These are phyloP conservation scores for Heterococcus sp. DNA, from an alignment of 108 stramenopile species.

Conservation along the genomic window DNA sequence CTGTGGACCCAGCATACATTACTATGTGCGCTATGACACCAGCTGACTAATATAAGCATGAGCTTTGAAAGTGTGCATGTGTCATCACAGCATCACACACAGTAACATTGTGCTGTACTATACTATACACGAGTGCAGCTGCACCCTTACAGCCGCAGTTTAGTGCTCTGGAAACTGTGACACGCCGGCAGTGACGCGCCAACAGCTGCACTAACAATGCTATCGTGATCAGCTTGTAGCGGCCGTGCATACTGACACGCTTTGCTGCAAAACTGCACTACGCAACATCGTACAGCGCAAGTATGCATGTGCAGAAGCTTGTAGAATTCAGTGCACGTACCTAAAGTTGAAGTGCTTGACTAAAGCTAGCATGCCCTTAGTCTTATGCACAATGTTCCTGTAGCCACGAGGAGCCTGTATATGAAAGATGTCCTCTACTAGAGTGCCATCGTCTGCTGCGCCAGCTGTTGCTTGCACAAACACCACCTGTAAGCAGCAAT, in stretches of 20 bases:
- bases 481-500: conserved; percentile 4
- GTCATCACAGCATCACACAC: neutral
- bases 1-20: neutral
- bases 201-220: neutral
- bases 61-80: neutral
- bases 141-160: no score
- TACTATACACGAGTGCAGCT: neutral
- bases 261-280: neutral
- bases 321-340: neutral
- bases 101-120: neutral
- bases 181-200: no score
- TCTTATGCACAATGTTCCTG: conserved; percentile 35
- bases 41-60: neutral
- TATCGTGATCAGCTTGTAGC: neutral
- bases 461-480: conserved; percentile 6
- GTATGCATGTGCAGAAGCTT: neutral
- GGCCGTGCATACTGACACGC: neutral
- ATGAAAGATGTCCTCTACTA: conserved; percentile 22
- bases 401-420: conserved; percentile 29
- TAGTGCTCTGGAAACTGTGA: no score
- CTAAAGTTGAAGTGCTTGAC: neutral
- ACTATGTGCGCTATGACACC: neutral
- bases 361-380: conserved; percentile 38
- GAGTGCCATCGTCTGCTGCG: conserved; percentile 16
- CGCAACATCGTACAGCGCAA: neutral